phyloP scores from a whole-genome alignment of 352 stramenopile species.

The Phytophthora multivora region DNA sequence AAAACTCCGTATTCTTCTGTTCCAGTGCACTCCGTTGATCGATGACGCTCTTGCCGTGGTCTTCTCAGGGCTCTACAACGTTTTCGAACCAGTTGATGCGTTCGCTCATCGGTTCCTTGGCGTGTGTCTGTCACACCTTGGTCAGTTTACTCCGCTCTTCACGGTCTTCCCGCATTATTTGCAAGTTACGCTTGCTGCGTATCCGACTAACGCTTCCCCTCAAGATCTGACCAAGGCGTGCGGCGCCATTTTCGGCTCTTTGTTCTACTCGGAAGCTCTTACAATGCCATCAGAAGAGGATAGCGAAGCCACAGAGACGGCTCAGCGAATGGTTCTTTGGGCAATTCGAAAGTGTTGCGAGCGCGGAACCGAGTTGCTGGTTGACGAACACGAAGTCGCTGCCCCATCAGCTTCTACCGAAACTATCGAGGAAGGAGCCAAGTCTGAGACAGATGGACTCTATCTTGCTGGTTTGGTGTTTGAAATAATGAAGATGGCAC shows the following conservation, averaged over 20 bases:
- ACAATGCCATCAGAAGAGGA: conserved; percentile 3
- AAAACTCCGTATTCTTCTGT: conserved; percentile 53
- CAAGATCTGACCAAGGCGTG: conserved; percentile 46
- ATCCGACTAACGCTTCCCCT: conserved; percentile 36
- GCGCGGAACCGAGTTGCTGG: conserved; percentile 25
- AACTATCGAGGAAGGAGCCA: neutral
- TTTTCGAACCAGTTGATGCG: conserved; percentile 51
- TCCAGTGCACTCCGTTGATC: conserved; percentile 39
- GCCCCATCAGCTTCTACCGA: neutral
- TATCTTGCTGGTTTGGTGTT: conserved; percentile 59
- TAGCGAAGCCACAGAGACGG: conserved; percentile 11
- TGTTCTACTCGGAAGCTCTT: conserved; percentile 49
- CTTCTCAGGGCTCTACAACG: conserved; percentile 56
- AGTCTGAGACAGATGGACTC: conserved; percentile 37
- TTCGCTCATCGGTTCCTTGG: conserved; percentile 60
- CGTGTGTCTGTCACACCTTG: conserved; percentile 52
- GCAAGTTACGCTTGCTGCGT: conserved; percentile 49
- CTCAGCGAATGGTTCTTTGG: conserved; percentile 54
- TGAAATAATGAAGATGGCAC: conserved; percentile 68
- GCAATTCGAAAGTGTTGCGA: conserved; percentile 50
- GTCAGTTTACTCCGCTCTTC: conserved; percentile 52
- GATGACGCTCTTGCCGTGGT: conserved; percentile 53
- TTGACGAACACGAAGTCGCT: conserved; percentile 16
- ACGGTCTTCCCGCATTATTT: conserved; percentile 63
- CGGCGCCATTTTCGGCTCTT: conserved; percentile 54